Conservation (phyloP, 140 eudicot genomes). For the Erigeron philadelphicus region DNA sequence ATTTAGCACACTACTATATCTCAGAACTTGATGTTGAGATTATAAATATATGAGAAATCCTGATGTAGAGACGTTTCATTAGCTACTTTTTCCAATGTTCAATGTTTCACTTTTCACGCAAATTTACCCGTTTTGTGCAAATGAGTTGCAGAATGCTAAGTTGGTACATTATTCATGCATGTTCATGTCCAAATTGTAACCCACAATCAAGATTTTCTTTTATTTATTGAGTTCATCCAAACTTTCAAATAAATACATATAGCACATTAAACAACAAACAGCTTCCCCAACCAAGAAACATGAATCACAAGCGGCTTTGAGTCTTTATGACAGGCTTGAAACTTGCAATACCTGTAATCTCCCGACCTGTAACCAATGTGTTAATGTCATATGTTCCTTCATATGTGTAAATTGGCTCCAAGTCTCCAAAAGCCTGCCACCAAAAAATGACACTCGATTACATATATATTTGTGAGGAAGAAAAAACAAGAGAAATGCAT, state of each 20-base stretch:
- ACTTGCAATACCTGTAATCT: conserved; percentile 86
- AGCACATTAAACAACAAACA: conserved; percentile 22
- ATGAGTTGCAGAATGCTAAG: no score
- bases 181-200: no score
- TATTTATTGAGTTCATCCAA: conserved; percentile 14
- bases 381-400: conserved; percentile 98
- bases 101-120: no score
- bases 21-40: no score
- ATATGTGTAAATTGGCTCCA: conserved; percentile 94
- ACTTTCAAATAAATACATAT: conserved; percentile 15
- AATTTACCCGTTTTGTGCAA: no score
- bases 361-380: conserved; percentile 85
- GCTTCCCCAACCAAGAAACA: conserved; percentile 13
- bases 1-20: no score
- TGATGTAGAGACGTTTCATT: no score
- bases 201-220: not conserved
- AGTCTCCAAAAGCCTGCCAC: conserved; percentile 86
- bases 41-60: no score
- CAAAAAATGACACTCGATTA: not conserved
- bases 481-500: not conserved
- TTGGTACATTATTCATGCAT: no score
- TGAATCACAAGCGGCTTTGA: conserved; percentile 63
- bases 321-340: conserved; percentile 62
- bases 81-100: no score
- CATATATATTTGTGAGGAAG: not conserved